phyloP scores from a whole-genome alignment of 2,329 filamentous ascomycete genomes.

The Myriosclerotinia scirpicola region DNA sequence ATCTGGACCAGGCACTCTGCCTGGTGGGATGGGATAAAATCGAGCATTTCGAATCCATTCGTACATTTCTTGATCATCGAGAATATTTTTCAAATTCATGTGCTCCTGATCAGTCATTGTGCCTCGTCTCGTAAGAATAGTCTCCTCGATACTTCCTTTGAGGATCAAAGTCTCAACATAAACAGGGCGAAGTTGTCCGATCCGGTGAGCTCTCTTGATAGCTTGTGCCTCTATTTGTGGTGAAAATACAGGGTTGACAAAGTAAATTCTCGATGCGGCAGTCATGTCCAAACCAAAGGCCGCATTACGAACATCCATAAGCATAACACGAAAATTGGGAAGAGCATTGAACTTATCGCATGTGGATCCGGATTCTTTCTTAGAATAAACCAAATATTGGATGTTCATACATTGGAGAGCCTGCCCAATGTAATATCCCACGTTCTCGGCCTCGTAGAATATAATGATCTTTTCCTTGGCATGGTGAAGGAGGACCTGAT shows the following conservation, averaged over 20 bases:
- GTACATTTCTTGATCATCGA: conserved; percentile 58
- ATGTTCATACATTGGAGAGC: conserved; percentile 72
- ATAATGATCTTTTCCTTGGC: conserved; percentile 80
- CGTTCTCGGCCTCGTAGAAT: conserved; percentile 88
- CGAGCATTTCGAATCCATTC: conserved; percentile 58
- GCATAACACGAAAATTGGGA: conserved; percentile 57
- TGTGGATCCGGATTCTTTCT: conserved; percentile 60
- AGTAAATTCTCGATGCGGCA: conserved; percentile 81
- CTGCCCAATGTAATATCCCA: conserved; percentile 82
- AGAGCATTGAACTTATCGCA: conserved; percentile 74
- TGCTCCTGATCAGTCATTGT: conserved; percentile 51
- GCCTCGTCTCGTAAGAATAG: conserved; percentile 51
- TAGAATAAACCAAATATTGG: conserved; percentile 66
- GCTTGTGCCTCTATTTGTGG: conserved; percentile 86
- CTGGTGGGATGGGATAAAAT: conserved; percentile 43
- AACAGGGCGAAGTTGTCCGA: conserved; percentile 77
- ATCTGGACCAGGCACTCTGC: conserved; percentile 38
- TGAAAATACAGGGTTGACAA: conserved; percentile 83
- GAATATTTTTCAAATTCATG: conserved; percentile 53
- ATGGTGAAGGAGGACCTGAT: conserved; percentile 67
- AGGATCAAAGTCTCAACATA: conserved; percentile 85
- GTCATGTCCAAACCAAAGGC: conserved; percentile 86
- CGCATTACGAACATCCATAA: conserved; percentile 90
- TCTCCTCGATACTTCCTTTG: conserved; percentile 77
- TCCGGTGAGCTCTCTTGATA: conserved; percentile 84